A percentile compares a stretch with the other conserved stretches of the same genome.
Evolutionary conservation across 441 rosid species (phyloP).

Genomic region (Erodium moschatum): DNA sequence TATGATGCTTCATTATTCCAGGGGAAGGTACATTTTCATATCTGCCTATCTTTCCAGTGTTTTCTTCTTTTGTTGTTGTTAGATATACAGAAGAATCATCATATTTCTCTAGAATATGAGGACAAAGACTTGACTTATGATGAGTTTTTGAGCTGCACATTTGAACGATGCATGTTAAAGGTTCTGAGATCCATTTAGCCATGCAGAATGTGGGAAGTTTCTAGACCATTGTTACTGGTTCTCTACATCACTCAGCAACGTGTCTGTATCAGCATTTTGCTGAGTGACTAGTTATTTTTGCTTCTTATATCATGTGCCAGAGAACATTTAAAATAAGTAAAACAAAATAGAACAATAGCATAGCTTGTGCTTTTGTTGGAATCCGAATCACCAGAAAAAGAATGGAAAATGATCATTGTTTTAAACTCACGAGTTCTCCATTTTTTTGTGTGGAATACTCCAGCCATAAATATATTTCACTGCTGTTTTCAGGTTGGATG

Average conservation of each 20-base stretch:
- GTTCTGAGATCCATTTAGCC: background rate
- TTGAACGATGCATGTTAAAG: background rate
- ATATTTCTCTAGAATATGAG: background rate
- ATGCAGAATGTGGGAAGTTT: constrained; percentile 3
- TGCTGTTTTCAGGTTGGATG: constrained; percentile 49
- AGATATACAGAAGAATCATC: background rate
- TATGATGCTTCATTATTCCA: constrained; percentile 66
- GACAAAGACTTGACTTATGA: background rate
- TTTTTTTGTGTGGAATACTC: background rate
- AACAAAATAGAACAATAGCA: background rate
- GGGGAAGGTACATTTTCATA: constrained; percentile 48
- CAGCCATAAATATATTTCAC: constrained; percentile 10
- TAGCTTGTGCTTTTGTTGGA: too few species aligned
- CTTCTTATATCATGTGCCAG: constrained; percentile 3
- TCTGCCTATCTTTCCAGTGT: background rate
- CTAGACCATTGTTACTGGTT: background rate
- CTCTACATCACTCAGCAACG: background rate
- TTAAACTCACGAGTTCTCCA: background rate
- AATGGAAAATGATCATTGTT: background rate
- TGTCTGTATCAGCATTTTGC: constrained; percentile 10
- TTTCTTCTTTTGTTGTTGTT: background rate
- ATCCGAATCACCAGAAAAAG: too few species aligned
- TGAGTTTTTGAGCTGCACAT: background rate
- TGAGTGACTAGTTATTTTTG: background rate
- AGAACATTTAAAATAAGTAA: constrained; percentile 3